Evolutionary conservation across 2,329 filamentous ascomycete species (phyloP).

Genomic region (Ophiostoma fasciatum): DNA sequence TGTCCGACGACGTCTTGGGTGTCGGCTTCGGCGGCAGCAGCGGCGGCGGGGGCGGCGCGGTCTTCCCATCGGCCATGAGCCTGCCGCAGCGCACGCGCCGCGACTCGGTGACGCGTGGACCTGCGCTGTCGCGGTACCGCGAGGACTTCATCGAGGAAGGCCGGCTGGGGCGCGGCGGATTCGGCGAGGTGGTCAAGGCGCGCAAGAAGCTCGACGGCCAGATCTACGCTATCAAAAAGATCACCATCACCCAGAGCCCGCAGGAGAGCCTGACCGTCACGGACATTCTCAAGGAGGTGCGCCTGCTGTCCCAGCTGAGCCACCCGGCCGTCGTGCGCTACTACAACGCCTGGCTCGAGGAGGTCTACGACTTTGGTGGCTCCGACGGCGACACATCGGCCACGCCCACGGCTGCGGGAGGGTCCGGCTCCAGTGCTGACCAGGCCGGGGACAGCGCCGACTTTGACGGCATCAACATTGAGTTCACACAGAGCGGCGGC

Average conservation of each 20-base stretch:
- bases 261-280: constrained; percentile 69
- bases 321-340: constrained; percentile 81
- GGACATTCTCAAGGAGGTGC: constrained; percentile 72
- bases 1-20: constrained; percentile 37
- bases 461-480: constrained; percentile 26
- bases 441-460: constrained; percentile 8
- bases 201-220: constrained; percentile 87
- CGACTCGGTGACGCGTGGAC: constrained; percentile 44
- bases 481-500: constrained; percentile 56
- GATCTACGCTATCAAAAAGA: constrained; percentile 94
- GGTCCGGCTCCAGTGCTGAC: too few species aligned
- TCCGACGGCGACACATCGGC: constrained; percentile 34
- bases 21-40: too few species aligned
- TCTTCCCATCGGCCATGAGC: constrained; percentile 27
- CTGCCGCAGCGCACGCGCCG: constrained; percentile 37
- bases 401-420: constrained; percentile 30
- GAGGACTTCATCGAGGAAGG: constrained; percentile 87
- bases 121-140: constrained; percentile 57
- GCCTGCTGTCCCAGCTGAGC: constrained; percentile 79
- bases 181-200: constrained; percentile 91
- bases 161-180: constrained; percentile 80
- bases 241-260: constrained; percentile 73
- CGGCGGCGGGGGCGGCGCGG: constrained; percentile 20
- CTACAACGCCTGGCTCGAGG: constrained; percentile 89
- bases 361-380: constrained; percentile 37